A percentile compares a stretch with the other conserved stretches of the same genome.
Evolutionary conservation across 2,329 filamentous ascomycete species (phyloP).

Genomic region (Pyrenochaeta sp.): DNA sequence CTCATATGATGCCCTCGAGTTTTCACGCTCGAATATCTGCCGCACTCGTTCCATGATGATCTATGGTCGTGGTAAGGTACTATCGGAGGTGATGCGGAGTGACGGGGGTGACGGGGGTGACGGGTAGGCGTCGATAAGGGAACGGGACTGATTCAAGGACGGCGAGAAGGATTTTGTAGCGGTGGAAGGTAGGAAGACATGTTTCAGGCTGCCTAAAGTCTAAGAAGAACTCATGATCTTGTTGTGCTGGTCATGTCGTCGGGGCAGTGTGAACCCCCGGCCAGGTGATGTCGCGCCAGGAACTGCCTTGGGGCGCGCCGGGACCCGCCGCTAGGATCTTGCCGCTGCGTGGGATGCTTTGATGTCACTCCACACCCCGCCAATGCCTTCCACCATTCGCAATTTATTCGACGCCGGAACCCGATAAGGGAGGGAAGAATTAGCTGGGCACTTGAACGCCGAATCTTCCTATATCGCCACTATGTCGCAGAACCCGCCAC

Average conservation of each 20-base stretch:
- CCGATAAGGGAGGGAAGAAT: background rate
- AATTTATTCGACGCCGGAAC: background rate
- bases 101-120: slow-evolving; percentile 6
- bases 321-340: background rate
- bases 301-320: slow-evolving; percentile 4
- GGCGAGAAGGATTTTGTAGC: slow-evolving; percentile 2
- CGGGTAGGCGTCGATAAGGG: slow-evolving; percentile 14
- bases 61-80: slow-evolving; percentile 7
- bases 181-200: slow-evolving; percentile 29
- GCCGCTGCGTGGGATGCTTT: slow-evolving; percentile 18
- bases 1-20: slow-evolving; percentile 44
- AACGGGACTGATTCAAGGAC: slow-evolving; percentile 8
- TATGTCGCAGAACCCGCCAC: slow-evolving; percentile 34
- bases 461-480: background rate
- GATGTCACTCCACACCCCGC: slow-evolving; percentile 18
- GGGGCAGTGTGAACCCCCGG: slow-evolving; percentile 8
- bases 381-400: slow-evolving; percentile 17
- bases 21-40: slow-evolving; percentile 38
- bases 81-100: slow-evolving; percentile 15
- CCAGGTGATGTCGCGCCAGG: slow-evolving; percentile 22
- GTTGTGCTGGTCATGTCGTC: slow-evolving; percentile 24
- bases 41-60: slow-evolving; percentile 48
- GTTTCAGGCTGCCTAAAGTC: slow-evolving; percentile 11
- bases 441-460: background rate
- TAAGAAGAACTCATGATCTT: slow-evolving; percentile 23